Evolutionary conservation across 2,329 filamentous ascomycete species (phyloP).

Genomic region (Mycosphaerella sp.): DNA sequence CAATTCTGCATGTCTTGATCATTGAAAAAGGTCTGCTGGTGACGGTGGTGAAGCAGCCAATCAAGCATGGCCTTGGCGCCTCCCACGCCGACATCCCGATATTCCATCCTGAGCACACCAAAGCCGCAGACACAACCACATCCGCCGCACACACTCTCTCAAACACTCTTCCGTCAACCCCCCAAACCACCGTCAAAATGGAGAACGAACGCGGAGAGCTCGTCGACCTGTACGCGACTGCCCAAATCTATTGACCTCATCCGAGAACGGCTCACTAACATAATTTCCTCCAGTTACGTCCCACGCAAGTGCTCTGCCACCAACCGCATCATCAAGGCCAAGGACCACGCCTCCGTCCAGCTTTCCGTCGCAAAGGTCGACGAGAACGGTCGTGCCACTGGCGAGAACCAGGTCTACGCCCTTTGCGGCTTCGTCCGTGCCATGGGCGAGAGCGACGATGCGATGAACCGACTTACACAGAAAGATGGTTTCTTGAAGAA

Average conservation of each 20-base stretch:
- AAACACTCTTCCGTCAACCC: constrained; percentile 1
- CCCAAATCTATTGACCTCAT: constrained; percentile 6
- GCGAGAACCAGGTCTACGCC: constrained; percentile 96
- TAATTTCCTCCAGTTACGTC: constrained; percentile 64
- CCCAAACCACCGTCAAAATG: constrained; percentile 53
- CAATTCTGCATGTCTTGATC: no score
- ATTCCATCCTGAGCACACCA: neutral
- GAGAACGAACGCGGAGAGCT: constrained; percentile 99
- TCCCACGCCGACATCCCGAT: neutral
- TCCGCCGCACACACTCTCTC: neutral
- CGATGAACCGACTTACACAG: constrained; percentile 91
- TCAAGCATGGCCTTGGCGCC: neutral
- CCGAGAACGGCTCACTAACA: constrained; percentile 27
- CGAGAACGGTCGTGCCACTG: constrained; percentile 94
- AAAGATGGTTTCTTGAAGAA: constrained; percentile 94
- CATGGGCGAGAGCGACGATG: constrained; percentile 97
- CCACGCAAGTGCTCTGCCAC: constrained; percentile 98
- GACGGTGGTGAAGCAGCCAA: no score
- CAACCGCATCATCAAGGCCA: constrained; percentile 99
- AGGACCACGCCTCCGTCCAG: constrained; percentile 98
- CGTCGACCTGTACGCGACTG: constrained; percentile 81
- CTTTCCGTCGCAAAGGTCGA: constrained; percentile 97
- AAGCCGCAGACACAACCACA: neutral
- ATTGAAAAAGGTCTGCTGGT: no score
- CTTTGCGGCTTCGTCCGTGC: constrained; percentile 96